Conservation (phyloP, 1,284 basidiomycete genomes). For the Apiotrichum montevideense region DNA sequence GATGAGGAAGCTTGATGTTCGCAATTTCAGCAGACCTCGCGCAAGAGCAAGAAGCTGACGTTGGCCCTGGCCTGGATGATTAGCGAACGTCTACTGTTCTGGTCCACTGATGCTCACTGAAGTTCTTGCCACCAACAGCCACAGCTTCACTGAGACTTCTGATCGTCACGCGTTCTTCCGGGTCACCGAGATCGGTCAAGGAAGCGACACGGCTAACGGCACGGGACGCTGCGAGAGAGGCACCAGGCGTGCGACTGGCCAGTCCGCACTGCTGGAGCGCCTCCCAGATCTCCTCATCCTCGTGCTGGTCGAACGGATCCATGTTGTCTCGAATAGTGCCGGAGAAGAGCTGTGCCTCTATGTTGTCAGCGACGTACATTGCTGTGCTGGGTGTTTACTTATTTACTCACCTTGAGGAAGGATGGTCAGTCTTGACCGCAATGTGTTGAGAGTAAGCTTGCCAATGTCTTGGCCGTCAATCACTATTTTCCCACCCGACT, state of each 20-base stretch:
- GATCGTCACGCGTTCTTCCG: slow-evolving; percentile 47
- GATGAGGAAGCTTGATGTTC: slow-evolving; percentile 50
- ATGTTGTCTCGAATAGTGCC: slow-evolving; percentile 49
- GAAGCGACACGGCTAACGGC: slow-evolving; percentile 16
- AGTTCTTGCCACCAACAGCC: slow-evolving; percentile 49
- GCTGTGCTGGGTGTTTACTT: too few relatives aligned
- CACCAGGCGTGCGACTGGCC: slow-evolving; percentile 35
- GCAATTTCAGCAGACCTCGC: slow-evolving; percentile 51
- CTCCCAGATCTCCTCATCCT: slow-evolving; percentile 52
- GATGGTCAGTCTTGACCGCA: slow-evolving; percentile 52
- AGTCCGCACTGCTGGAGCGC: slow-evolving; percentile 51
- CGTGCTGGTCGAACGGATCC: slow-evolving; percentile 50
- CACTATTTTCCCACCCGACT: slow-evolving; percentile 43
- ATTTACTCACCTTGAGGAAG: slow-evolving; percentile 47
- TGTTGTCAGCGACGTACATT: background rate
- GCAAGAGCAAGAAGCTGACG: slow-evolving; percentile 54
- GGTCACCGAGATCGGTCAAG: slow-evolving; percentile 7
- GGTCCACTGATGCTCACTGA: slow-evolving; percentile 20
- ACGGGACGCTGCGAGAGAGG: slow-evolving; percentile 29
- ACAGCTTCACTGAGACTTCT: slow-evolving; percentile 51
- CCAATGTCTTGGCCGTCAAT: slow-evolving; percentile 51
- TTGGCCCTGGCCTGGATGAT: slow-evolving; percentile 51
- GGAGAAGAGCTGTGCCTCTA: slow-evolving; percentile 48
- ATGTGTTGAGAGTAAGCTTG: slow-evolving; percentile 47
- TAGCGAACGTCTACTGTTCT: background rate